A percentile compares a stretch with the other conserved stretches of the same genome.
phyloP scores from a whole-genome alignment of 495 filamentous ascomycete species.

The Amniculicola lignicola region DNA sequence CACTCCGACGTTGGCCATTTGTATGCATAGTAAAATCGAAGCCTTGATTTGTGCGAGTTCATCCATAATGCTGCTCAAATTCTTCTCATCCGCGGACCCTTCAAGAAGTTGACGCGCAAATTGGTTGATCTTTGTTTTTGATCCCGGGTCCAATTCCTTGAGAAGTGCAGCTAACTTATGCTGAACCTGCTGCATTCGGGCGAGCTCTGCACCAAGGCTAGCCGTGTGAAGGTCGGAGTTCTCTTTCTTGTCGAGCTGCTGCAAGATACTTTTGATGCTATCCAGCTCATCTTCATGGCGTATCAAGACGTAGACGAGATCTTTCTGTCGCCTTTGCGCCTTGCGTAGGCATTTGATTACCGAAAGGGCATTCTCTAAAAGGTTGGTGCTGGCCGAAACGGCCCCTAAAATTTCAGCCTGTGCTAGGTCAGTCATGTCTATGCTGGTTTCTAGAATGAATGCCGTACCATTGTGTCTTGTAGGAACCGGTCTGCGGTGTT shows the following conservation, averaged over 20 bases:
- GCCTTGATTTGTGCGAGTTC: conserved; percentile 8
- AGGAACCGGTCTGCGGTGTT: background rate
- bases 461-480: conserved; percentile 2
- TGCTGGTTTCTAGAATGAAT: background rate
- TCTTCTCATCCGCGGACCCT: conserved; percentile 5
- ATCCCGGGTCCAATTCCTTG: conserved; percentile 2
- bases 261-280: conserved; percentile 4
- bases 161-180: conserved; percentile 2
- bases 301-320: background rate
- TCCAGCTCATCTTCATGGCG: conserved; percentile 8
- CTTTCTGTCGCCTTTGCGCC: conserved; percentile 4
- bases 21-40: conserved; percentile 6
- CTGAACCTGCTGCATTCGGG: conserved; percentile 2
- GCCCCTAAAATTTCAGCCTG: conserved; percentile 3
- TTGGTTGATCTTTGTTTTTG: conserved; percentile 5
- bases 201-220: conserved; percentile 1
- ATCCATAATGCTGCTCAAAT: conserved; percentile 8
- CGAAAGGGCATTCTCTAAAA: conserved; percentile 4
- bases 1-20: conserved; percentile 10
- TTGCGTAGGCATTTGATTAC: conserved; percentile 5
- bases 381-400: conserved; percentile 4
- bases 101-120: conserved; percentile 5
- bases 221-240: conserved; percentile 4
- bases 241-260: conserved; percentile 3
- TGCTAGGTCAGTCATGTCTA: background rate